Conservation (phyloP, 177 flowering plant species). For the Vitis hybrid region DNA sequence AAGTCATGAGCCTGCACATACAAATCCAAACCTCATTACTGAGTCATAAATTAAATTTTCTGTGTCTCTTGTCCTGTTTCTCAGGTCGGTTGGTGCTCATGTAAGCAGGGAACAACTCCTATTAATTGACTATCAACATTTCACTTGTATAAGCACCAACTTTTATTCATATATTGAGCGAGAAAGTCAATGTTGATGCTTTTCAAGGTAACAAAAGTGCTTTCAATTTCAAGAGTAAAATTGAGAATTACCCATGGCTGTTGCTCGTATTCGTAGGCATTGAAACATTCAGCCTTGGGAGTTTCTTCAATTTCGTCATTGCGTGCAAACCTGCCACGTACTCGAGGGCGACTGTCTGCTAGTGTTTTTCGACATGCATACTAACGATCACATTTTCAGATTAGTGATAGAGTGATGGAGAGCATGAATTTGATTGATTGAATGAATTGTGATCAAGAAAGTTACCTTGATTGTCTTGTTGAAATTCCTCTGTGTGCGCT, state of each 20-base stretch:
- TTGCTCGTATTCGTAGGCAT: constrained; percentile 59
- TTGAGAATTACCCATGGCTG: constrained; percentile 61
- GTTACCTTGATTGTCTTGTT: constrained; percentile 83
- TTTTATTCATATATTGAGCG: too few relatives aligned
- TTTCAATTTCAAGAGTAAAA: background rate
- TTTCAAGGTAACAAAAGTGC: background rate
- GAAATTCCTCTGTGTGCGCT: constrained; percentile 80
- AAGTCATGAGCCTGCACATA: constrained; percentile 33
- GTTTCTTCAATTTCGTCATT: constrained; percentile 71
- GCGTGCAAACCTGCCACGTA: constrained; percentile 93
- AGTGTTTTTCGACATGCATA: constrained; percentile 93
- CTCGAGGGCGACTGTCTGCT: constrained; percentile 90
- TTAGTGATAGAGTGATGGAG: background rate
- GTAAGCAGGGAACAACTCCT: too few relatives aligned
- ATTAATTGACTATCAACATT: too few relatives aligned
- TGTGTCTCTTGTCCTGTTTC: too few relatives aligned
- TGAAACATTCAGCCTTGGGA: constrained; percentile 37
- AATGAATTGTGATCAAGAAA: background rate
- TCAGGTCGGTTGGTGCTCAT: too few relatives aligned
- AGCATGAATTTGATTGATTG: background rate
- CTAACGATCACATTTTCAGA: constrained; percentile 22
- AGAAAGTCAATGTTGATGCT: too few relatives aligned
- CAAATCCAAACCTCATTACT: background rate
- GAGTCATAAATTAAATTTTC: too few relatives aligned
- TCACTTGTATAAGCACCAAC: too few relatives aligned